Conservation (phyloP, 2,329 filamentous ascomycete genomes). For the Achaetomium macrosporum region DNA sequence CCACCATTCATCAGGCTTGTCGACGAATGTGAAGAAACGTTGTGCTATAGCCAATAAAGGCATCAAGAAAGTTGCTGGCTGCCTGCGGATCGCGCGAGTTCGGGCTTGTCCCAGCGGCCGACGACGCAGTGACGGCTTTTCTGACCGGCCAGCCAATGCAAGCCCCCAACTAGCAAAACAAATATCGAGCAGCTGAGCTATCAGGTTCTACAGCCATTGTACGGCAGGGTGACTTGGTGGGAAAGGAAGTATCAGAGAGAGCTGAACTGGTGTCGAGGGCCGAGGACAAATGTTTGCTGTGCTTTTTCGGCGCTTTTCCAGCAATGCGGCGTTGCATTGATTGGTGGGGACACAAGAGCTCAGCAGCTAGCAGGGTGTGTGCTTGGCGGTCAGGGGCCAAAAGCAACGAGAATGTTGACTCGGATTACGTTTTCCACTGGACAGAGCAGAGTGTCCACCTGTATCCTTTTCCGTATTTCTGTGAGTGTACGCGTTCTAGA, state of each 20-base stretch:
- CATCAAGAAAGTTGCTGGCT: slow-evolving; percentile 21
- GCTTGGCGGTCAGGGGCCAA: slow-evolving; percentile 1
- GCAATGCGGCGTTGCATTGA: background rate
- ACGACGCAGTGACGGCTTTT: slow-evolving; percentile 11
- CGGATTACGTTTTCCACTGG: background rate
- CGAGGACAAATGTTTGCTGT: background rate
- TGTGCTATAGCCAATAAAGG: slow-evolving; percentile 26
- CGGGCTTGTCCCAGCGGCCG: background rate
- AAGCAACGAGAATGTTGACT: background rate
- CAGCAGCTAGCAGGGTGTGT: background rate
- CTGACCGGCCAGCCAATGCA: slow-evolving; percentile 11
- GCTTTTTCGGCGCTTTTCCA: background rate
- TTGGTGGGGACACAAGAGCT: slow-evolving; percentile 1
- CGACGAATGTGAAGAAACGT: slow-evolving; percentile 23
- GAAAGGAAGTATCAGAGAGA: background rate
- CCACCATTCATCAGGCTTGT: slow-evolving; percentile 2
- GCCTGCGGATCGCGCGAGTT: background rate
- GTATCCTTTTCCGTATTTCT: background rate
- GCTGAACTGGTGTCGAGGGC: background rate
- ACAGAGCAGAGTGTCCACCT: no score
- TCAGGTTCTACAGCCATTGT: slow-evolving; percentile 13
- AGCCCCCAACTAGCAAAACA: slow-evolving; percentile 1
- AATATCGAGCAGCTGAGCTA: background rate
- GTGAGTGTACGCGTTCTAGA: no score
- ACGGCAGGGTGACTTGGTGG: background rate